A percentile compares a stretch with the other conserved stretches of the same genome.
phyloP scores from a whole-genome alignment of 371 early-diverging fungal species.

The Mucor indicus region DNA sequence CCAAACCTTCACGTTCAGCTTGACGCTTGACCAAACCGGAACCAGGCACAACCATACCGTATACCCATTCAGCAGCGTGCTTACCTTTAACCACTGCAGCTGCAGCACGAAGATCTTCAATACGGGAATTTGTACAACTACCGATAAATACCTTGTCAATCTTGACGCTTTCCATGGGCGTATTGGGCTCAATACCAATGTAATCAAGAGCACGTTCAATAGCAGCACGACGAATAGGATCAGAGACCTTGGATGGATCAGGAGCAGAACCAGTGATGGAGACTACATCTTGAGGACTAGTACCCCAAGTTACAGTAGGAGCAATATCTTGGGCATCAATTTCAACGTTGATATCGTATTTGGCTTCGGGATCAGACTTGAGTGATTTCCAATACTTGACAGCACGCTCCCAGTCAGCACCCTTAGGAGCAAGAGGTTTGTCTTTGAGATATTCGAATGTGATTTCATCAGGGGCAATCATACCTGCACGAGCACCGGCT shows the following conservation, averaged over 20 bases:
- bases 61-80: conserved; percentile 57
- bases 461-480: conserved; percentile 69
- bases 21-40: conserved; percentile 69
- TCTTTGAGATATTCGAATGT: conserved; percentile 64
- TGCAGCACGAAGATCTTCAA: conserved; percentile 68
- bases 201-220: conserved; percentile 60
- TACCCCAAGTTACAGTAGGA: conserved; percentile 72
- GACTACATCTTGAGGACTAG: conserved; percentile 66
- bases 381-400: conserved; percentile 65
- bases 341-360: conserved; percentile 57
- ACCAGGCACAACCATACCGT: conserved; percentile 73
- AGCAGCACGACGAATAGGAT: conserved; percentile 46
- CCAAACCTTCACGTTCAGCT: conserved; percentile 68
- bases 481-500: conserved; percentile 71
- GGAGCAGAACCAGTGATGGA: conserved; percentile 60
- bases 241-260: conserved; percentile 44
- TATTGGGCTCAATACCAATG: conserved; percentile 66
- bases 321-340: conserved; percentile 58
- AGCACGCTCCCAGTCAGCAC: conserved; percentile 60
- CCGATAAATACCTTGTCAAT: conserved; percentile 72
- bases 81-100: conserved; percentile 63
- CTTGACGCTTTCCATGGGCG: conserved; percentile 53
- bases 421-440: conserved; percentile 64
- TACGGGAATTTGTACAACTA: conserved; percentile 73
- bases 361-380: conserved; percentile 56